Percentiles rank a stretch among this genome's conserved stretches.
Evolutionary conservation across 108 stramenopile genomes (phyloP).

Genomic region (Cyclostephanos tholiformis): DNA sequence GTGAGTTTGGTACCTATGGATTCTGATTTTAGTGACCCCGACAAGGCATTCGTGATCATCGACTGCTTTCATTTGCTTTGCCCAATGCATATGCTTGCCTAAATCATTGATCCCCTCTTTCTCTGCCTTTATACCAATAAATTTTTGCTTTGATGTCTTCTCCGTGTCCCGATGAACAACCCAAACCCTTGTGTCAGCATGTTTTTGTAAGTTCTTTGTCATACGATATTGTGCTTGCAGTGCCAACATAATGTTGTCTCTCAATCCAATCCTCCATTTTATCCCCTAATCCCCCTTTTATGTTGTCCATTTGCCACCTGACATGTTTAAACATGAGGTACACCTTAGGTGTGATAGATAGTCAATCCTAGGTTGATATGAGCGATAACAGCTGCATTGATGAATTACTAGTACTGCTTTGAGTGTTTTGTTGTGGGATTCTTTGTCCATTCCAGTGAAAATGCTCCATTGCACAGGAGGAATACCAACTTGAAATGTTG

Average conservation of each 20-base stretch:
- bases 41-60: not conserved
- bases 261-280: slow-evolving; percentile 19
- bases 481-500: slow-evolving; percentile 3
- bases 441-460: slow-evolving; percentile 1
- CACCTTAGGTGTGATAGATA: slow-evolving; percentile 9
- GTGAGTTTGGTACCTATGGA: not conserved
- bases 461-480: not conserved
- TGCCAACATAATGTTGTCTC: not conserved
- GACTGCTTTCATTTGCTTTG: not conserved
- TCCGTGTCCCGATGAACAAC: not conserved
- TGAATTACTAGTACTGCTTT: slow-evolving; percentile 43
- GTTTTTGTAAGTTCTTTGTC: not conserved
- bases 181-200: not conserved
- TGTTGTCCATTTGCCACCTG: not conserved
- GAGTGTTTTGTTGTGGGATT: slow-evolving; percentile 52
- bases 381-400: not conserved
- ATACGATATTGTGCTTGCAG: slow-evolving; percentile 2
- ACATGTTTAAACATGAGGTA: slow-evolving; percentile 16
- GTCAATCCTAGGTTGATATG: slow-evolving; percentile 2
- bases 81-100: not conserved
- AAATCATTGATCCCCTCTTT: not conserved
- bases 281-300: slow-evolving; percentile 2
- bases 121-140: not conserved
- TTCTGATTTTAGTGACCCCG: not conserved
- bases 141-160: not conserved